Evolutionary conservation across 139 green algal genomes (phyloP), one percentile per base, ranked within the genome.

Genomic region (Trebouxia sp.): DNA sequence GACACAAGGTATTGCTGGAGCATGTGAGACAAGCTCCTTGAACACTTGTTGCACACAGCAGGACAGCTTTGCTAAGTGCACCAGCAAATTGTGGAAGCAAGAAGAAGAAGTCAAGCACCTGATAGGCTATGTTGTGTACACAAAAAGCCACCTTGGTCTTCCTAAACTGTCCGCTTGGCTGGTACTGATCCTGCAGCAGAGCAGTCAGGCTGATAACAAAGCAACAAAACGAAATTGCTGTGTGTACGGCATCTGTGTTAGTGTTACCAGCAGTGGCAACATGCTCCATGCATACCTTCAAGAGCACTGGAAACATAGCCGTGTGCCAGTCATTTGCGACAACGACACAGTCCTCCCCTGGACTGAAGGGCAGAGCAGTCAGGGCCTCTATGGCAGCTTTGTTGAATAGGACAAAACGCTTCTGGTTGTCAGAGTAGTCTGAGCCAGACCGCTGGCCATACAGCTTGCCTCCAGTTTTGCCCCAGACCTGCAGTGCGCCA

Each of bases 51-150:
- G 50, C 20, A 58, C 50, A 58, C 50, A 5, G 50, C 50, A 58
- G 50, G 20, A 58, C 50, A 3, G 22, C 20, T 58, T 9, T 6
- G 20, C 26, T 58, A 2, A 2, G 4, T 58, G 50, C 22, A 17
- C 22, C 50, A 58, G 50, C 50, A 58, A 22, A 17, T 28, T 58
- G 3, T 22, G 26, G n/a, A n/a, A n/a, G n/a, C n/a, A n/a, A n/a
- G n/a, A n/a, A n/a, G n/a, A n/a, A n/a, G n/a, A n/a, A n/a, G n/a
- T n/a, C n/a, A n/a, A n/a, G n/a, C n/a, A n/a, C 87, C 83, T 85
- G 76, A 90, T 97, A 98, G 56, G 95, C 94, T 80, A 99, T 97
- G 91, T 99, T 99, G 92, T 99, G 96, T 45, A 98, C 89, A 90
- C 89, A 95, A 84, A 97, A 91, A 10, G 92, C 92, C 30, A 67